These are phyloP conservation scores for Areca catechu DNA, from an alignment of 176 grass and related monocot species.

Conservation along the genomic window DNA sequence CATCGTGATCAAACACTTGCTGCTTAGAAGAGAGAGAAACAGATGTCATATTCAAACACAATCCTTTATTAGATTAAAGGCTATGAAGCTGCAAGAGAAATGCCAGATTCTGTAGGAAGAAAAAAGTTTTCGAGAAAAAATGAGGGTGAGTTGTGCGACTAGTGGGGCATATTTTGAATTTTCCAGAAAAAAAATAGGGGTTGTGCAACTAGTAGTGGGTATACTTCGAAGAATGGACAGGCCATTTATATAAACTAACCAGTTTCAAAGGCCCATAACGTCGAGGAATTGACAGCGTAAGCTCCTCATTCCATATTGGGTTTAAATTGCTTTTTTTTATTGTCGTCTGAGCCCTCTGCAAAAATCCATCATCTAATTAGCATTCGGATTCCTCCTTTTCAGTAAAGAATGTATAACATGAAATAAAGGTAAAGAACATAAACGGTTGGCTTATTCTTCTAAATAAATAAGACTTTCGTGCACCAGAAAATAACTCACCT, in stretches of 20 bases:
- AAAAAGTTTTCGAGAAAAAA: no score
- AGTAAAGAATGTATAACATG: no score
- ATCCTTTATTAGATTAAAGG: neutral
- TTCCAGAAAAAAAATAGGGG: neutral
- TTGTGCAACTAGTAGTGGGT: conserved; percentile 4
- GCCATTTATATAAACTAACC: conserved; percentile 31
- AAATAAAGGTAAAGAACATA: no score
- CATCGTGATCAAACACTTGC: conserved; percentile 90
- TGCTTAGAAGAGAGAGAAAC: conserved; percentile 10
- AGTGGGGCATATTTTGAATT: no score
- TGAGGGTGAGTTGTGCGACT: conserved; percentile 1
- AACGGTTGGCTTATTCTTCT: neutral
- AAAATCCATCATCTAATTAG: conserved; percentile 15
- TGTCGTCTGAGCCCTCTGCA: conserved; percentile 74
- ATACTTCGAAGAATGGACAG: no score
- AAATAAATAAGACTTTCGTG: neutral
- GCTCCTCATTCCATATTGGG: conserved; percentile 93
- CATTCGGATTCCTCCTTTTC: no score
- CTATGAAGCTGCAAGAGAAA: neutral
- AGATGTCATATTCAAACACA: neutral
- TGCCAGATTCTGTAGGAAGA: no score
- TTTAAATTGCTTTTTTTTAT: conserved; percentile 84
- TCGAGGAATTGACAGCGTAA: conserved; percentile 75
- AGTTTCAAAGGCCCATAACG: conserved; percentile 89
- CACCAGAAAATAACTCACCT: conserved; percentile 31